Conservation (phyloP, 768 basidiomycete species). For the Neoboletus magnificus region DNA sequence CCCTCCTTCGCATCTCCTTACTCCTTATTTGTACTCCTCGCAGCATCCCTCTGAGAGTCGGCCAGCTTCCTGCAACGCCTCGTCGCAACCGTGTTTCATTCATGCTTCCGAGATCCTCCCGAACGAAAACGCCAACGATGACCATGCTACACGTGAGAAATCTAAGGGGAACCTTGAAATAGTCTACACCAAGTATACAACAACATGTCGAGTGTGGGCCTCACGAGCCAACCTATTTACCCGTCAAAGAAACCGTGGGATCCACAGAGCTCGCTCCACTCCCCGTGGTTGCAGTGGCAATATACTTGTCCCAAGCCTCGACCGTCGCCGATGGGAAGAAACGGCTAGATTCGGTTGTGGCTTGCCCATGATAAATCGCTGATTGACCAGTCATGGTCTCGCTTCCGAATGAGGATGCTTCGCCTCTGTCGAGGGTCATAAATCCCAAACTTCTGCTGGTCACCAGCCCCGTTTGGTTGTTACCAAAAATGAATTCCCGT, state of each 20-base stretch:
- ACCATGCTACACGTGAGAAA: no score
- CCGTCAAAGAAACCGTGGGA: neutral
- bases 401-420: constrained; percentile 42
- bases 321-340: constrained; percentile 56
- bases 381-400: constrained; percentile 16
- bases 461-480: constrained; percentile 57
- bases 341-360: no score
- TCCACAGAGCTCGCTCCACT: neutral
- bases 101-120: no score
- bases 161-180: no score
- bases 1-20: no score
- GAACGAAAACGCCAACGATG: no score
- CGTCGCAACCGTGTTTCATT: no score
- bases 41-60: no score
- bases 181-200: no score
- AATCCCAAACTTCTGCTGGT: constrained; percentile 25
- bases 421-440: constrained; percentile 45
- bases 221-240: neutral
- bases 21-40: no score
- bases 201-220: neutral
- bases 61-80: no score
- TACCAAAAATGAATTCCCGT: constrained; percentile 39
- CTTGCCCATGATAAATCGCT: constrained; percentile 16
- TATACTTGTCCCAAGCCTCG: constrained; percentile 56
- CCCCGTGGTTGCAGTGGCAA: constrained; percentile 35